Percentiles rank a stretch among this genome's conserved stretches.
phyloP scores from a whole-genome alignment of 257 asterid genomes.

The Penstemon eatonii region DNA sequence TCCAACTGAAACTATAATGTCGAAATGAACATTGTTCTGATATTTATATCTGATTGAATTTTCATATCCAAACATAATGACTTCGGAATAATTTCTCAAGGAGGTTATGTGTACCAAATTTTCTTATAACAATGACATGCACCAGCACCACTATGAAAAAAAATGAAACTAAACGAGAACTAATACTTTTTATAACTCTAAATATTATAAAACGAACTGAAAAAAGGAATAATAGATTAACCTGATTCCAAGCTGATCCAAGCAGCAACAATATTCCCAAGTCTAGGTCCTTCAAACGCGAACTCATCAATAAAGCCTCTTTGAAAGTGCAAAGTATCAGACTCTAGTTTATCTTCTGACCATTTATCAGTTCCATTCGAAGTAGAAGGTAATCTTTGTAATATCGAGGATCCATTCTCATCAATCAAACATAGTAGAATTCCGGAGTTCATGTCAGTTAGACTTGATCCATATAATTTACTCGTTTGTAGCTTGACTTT shows the following conservation, averaged over 20 bases:
- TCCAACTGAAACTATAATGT: no score
- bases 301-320: conserved; percentile 72
- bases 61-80: background rate
- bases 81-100: background rate
- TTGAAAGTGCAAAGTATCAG: conserved; percentile 52
- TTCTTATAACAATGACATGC: background rate
- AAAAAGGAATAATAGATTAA: conserved; percentile 23
- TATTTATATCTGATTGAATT: background rate
- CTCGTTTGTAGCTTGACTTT: conserved; percentile 69
- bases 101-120: background rate
- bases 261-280: conserved; percentile 67
- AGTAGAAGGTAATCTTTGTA: conserved; percentile 68
- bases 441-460: conserved; percentile 59
- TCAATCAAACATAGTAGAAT: conserved; percentile 72
- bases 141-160: background rate
- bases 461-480: conserved; percentile 58
- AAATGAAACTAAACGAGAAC: conserved; percentile 5
- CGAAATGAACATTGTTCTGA: no score
- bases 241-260: conserved; percentile 92
- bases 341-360: conserved; percentile 30
- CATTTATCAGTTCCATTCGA: conserved; percentile 18
- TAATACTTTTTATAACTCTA: background rate
- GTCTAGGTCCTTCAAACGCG: conserved; percentile 69
- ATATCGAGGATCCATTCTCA: conserved; percentile 71
- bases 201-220: background rate